Percentiles rank a stretch among this genome's conserved stretches.
phyloP scores from a whole-genome alignment of 257 asterid species.

The Cordia subcordata region DNA sequence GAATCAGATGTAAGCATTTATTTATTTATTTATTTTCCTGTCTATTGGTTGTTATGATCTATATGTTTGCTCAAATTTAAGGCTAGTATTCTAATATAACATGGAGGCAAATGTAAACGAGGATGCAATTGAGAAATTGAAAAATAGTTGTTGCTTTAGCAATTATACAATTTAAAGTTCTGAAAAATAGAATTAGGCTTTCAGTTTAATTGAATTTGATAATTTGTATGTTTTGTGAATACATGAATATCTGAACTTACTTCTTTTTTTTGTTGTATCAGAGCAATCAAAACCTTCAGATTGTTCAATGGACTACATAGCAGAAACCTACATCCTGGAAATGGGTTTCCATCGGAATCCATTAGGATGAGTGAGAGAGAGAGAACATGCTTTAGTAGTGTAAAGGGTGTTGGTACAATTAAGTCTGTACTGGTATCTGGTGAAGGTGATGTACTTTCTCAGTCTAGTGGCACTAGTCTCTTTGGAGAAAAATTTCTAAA shows the following conservation, averaged over 20 bases:
- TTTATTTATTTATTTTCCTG: too few relatives aligned
- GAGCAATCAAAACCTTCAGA: conserved; percentile 37
- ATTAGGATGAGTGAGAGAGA: conserved; percentile 27
- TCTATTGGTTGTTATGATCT: neutral
- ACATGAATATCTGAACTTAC: conserved; percentile 7
- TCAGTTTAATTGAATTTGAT: neutral
- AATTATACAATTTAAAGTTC: neutral
- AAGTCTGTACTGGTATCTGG: conserved; percentile 45
- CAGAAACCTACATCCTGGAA: conserved; percentile 30
- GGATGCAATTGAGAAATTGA: neutral
- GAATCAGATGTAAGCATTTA: neutral
- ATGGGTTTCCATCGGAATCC: conserved; percentile 32
- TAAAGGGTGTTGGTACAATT: conserved; percentile 34
- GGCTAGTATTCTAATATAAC: too few relatives aligned
- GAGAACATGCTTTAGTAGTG: conserved; percentile 36
- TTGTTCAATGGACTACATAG: conserved; percentile 43
- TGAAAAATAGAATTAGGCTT: neutral
- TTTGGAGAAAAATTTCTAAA: conserved; percentile 29
- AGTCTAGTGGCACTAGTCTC: conserved; percentile 23
- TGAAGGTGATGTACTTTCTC: conserved; percentile 43
- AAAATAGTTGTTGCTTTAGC: neutral
- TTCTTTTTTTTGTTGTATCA: conserved; percentile 11
- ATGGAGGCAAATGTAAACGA: too few relatives aligned
- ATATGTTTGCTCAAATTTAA: neutral
- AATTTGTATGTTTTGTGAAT: conserved; percentile 1